Evolutionary conservation across 768 basidiomycete species (phyloP), one percentile per base, ranked within the genome.

Genomic region (Gelatoporia subvermispora): DNA sequence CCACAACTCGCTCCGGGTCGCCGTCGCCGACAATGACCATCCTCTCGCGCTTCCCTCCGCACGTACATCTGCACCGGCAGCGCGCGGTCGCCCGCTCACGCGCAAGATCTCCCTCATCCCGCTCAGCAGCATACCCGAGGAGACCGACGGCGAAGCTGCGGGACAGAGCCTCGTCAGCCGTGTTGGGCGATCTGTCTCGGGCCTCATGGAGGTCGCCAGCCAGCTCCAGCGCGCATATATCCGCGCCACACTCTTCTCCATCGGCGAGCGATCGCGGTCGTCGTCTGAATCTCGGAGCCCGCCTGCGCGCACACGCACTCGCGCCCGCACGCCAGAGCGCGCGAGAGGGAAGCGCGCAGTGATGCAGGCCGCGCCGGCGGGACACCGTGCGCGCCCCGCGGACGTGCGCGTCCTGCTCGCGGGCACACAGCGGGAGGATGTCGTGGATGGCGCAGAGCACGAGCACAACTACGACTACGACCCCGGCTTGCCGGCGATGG

Each of bases 211-310:
- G 57, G 65, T 77, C 0, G 83, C 81, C 7, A 73, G 72, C 49
- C 74, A 74, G 10, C 68, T 85, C 56, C 82, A 85, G 61, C 69
- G 67, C 17, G 78, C 75, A 31, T 84, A 82, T 54, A 72, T 83
- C 50, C 65, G 69, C 39, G 76, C 78, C 25, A 73, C 81, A 4
- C 64, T 77, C 60, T 78, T 77, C 61, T 62, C 72, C 23, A 70
- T 72, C 47, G 68, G 54, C 37, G 47, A 60, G 22, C 45, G 38
- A 49, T 37, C 53, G 18, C 45, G 47, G 35, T 47, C 51, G 21
- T 45, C 31, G 48, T 48, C 49, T 47, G 22, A 39, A 53, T 61
- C 66, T 53, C 43, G 56, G 48, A 42, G 35, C 25, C 48, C 54
- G 1, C 49, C 56, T 3, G 41, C 25, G 36, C 52, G 49, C 21